Conservation (phyloP, 1,139 yeast genomes). For the Yamadazyma friedrichii region DNA sequence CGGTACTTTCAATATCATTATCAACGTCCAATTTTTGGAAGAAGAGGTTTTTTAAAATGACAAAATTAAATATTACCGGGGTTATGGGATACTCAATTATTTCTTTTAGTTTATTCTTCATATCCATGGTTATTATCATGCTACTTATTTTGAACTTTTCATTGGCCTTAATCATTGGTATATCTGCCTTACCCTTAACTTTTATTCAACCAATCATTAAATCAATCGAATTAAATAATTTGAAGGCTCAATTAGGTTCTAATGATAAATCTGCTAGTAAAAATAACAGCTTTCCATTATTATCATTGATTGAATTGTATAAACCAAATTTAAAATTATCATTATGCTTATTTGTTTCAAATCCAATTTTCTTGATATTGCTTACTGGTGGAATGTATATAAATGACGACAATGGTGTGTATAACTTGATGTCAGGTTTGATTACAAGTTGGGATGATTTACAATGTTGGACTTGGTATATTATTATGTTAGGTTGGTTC, state of each 20-base stretch:
- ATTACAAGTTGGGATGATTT: constrained; percentile 65
- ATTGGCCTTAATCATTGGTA: constrained; percentile 68
- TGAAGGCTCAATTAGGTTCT: background rate
- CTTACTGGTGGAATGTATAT: constrained; percentile 31
- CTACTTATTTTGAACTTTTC: constrained; percentile 83
- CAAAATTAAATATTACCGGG: constrained; percentile 14
- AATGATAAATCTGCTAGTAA: too few species aligned
- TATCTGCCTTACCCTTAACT: constrained; percentile 69
- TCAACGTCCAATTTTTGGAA: constrained; percentile 22
- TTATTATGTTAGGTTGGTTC: constrained; percentile 73
- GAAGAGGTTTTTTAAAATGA: constrained; percentile 3
- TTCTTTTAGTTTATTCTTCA: constrained; percentile 51
- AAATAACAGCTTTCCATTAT: constrained; percentile 6
- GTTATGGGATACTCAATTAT: constrained; percentile 30
- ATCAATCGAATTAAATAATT: constrained; percentile 11
- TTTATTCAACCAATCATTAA: constrained; percentile 50
- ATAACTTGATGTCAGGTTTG: constrained; percentile 47
- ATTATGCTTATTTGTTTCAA: constrained; percentile 43
- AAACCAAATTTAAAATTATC: constrained; percentile 27
- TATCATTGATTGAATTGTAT: constrained; percentile 13
- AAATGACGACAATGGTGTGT: constrained; percentile 29
- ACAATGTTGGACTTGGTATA: constrained; percentile 87
- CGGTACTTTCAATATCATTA: constrained; percentile 18
- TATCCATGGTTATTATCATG: constrained; percentile 71
- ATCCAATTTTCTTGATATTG: constrained; percentile 51